phyloP scores from a whole-genome alignment of 345 rosid species.

The Moringa oleifera region DNA sequence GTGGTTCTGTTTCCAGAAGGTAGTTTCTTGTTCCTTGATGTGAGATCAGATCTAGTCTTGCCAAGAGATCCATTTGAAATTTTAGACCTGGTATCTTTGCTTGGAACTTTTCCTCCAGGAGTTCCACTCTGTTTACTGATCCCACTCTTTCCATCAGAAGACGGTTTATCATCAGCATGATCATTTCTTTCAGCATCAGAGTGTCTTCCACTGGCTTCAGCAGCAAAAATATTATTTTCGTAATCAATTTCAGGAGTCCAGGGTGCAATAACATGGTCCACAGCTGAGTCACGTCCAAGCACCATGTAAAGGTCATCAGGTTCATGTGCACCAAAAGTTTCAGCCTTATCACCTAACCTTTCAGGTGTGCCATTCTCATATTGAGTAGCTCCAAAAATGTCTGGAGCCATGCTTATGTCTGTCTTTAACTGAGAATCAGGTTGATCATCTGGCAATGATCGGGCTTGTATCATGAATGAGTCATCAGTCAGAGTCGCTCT shows the following conservation, averaged over 20 bases:
- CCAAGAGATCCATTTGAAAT: conserved; percentile 35
- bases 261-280: conserved; percentile 31
- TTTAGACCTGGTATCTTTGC: conserved; percentile 53
- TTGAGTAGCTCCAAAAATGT: conserved; percentile 37
- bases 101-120: conserved; percentile 31
- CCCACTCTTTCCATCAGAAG: conserved; percentile 20
- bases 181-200: conserved; percentile 27
- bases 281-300: conserved; percentile 61
- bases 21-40: conserved; percentile 52
- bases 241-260: conserved; percentile 87
- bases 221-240: conserved; percentile 39
- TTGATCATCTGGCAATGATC: conserved; percentile 35
- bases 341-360: conserved; percentile 21
- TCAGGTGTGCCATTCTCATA: conserved; percentile 35
- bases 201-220: conserved; percentile 30
- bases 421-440: conserved; percentile 41
- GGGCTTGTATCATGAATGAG: conserved; percentile 82
- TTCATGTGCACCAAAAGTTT: conserved; percentile 30
- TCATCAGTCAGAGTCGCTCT: conserved; percentile 63
- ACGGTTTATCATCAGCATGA: conserved; percentile 23
- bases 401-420: conserved; percentile 56
- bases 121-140: conserved; percentile 32
- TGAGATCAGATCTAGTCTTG: conserved; percentile 39
- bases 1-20: conserved; percentile 52
- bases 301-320: conserved; percentile 97